Base-by-base conservation (phyloP, 163 green algal species). In the Trebouxia gelatinosa region DNA sequence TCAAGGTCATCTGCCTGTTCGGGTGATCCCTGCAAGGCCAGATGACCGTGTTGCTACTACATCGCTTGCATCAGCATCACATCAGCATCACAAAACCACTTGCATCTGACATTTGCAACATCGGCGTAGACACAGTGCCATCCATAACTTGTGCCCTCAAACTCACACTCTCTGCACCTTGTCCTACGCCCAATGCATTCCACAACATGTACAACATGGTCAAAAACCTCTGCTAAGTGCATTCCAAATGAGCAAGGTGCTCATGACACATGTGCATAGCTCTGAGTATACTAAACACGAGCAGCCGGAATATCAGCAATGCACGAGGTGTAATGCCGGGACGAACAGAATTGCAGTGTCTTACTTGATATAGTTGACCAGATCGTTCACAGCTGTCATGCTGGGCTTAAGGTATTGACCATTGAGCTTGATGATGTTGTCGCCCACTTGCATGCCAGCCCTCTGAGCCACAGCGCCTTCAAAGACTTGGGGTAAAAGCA, bases 341-440 rank as follows among this genome's bases (percentile, higher is more conserved):
- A n/a, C n/a, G n/a, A n/a, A n/a, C n/a, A n/a, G n/a, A n/a, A n/a
- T n/a, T n/a, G n/a, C n/a, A n/a, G n/a, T n/a, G n/a, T n/a, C 83
- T 72, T 62, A 88, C 75, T 88, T 90, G 82, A 98, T 96, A 38
- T 79, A 74, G 61, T 86, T 75, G 1, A 98, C 93, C n/a, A 97
- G 81, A 6, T 83, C 58, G 13, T 64, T 57, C 13, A 97, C 92
- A 46, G 91, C 80, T 16, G 71, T 48, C 23, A 83, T 70, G 43
- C 32, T 78, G 9, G 92, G 82, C 9, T 80, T 72, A 16, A 95
- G 64, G n/a, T 79, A 43, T 38, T 84, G 40, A 26, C 88, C 89
- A 13, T 91, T 84, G 11, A 98, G 74, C 13, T 62, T 34, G 28
- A 96, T 65, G 76, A 99, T 90, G 58, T 97, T 67, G 80, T 99